phyloP scores from a whole-genome alignment of 2,329 filamentous ascomycete species.

The Arthrocladium fulminans region DNA sequence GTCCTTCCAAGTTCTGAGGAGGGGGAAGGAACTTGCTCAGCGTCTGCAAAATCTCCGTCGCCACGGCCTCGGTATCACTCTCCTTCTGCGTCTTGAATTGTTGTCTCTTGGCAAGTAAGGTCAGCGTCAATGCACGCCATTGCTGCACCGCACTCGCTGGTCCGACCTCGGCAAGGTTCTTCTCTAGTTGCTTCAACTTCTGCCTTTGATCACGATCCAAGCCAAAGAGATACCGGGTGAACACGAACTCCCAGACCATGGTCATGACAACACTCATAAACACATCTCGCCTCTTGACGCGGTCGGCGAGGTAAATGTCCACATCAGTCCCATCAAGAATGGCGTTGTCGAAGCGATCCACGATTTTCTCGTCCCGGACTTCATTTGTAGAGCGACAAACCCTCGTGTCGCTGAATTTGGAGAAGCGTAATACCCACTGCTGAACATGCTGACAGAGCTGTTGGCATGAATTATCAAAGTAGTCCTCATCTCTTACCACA shows the following conservation, averaged over 20 bases:
- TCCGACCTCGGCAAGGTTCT: slow-evolving; percentile 79
- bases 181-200: slow-evolving; percentile 93
- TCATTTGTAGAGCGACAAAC: slow-evolving; percentile 75
- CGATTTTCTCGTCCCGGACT: slow-evolving; percentile 83
- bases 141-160: slow-evolving; percentile 82
- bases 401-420: slow-evolving; percentile 90
- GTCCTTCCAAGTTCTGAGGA: slow-evolving; percentile 66
- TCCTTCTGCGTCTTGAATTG: slow-evolving; percentile 75
- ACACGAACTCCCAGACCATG: slow-evolving; percentile 98
- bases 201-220: slow-evolving; percentile 97
- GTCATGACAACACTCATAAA: slow-evolving; percentile 99
- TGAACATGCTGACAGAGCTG: slow-evolving; percentile 92
- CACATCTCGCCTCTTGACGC: slow-evolving; percentile 78
- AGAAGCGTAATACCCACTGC: slow-evolving; percentile 96
- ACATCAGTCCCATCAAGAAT: slow-evolving; percentile 92
- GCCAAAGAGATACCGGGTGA: slow-evolving; percentile 94
- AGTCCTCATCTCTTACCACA: slow-evolving; percentile 75
- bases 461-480: slow-evolving; percentile 90
- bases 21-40: slow-evolving; percentile 79
- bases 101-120: slow-evolving; percentile 70
- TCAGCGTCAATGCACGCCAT: slow-evolving; percentile 93
- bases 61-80: slow-evolving; percentile 90
- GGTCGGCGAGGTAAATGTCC: slow-evolving; percentile 76
- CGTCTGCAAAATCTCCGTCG: slow-evolving; percentile 78
- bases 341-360: slow-evolving; percentile 87